Conservation (phyloP, 768 basidiomycete genomes). For the Multifurca ochricompacta region DNA sequence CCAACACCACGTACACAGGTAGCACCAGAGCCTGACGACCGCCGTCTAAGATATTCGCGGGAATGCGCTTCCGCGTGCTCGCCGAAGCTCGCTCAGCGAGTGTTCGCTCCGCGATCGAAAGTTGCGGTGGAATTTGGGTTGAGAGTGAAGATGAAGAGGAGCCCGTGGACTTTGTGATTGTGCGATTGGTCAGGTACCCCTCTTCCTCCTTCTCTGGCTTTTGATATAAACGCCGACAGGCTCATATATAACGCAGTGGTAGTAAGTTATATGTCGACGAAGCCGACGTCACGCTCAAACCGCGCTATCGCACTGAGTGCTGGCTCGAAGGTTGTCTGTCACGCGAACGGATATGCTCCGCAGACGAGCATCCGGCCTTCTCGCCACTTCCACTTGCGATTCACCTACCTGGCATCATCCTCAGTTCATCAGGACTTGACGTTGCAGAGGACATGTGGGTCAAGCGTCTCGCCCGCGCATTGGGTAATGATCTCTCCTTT, state of each 20-base stretch:
- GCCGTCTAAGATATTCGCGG: conserved; percentile 39
- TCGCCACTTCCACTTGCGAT: conserved; percentile 49
- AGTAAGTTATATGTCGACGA: conserved; percentile 61
- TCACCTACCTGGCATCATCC: conserved; percentile 53
- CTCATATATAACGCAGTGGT: conserved; percentile 39
- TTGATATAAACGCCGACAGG: neutral
- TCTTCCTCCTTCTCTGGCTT: neutral
- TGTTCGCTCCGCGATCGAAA: conserved; percentile 55
- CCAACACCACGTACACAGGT: neutral
- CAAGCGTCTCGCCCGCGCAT: conserved; percentile 54
- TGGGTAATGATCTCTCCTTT: conserved; percentile 40
- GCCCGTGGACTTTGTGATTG: conserved; percentile 56
- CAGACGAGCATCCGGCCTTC: conserved; percentile 65
- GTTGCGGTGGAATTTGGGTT: conserved; percentile 47
- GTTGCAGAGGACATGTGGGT: conserved; percentile 60
- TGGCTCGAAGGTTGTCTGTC: conserved; percentile 87
- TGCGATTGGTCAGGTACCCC: conserved; percentile 64
- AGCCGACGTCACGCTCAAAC: conserved; percentile 35
- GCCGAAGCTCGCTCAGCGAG: conserved; percentile 57
- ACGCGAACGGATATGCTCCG: conserved; percentile 59
- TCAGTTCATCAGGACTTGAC: conserved; percentile 74
- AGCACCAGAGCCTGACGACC: conserved; percentile 19
- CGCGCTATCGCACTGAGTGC: conserved; percentile 79
- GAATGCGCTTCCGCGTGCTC: conserved; percentile 48
- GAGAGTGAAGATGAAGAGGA: conserved; percentile 33